Evolutionary conservation across 345 rosid genomes (phyloP).

Genomic region (Barbarea vulgaris): DNA sequence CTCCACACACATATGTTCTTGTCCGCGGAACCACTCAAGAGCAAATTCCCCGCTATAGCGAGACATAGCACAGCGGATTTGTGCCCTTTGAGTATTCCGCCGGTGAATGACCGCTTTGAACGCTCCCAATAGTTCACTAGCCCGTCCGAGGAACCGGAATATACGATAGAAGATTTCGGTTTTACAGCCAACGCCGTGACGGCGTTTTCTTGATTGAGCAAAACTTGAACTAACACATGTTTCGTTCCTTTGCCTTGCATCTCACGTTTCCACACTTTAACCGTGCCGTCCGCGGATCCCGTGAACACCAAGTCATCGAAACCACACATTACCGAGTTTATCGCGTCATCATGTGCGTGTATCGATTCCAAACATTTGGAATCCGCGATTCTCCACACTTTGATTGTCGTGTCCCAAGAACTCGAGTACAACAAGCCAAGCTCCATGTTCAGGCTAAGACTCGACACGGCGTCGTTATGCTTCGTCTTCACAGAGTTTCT

Average conservation of each 20-base stretch:
- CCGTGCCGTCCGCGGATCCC: constrained; percentile 76
- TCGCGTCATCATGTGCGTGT: constrained; percentile 68
- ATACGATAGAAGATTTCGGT: constrained; percentile 48
- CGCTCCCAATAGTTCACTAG: constrained; percentile 68
- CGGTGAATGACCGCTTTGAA: constrained; percentile 49
- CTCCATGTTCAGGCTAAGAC: constrained; percentile 58
- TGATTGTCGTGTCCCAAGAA: constrained; percentile 69
- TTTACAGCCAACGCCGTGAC: constrained; percentile 71
- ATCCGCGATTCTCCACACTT: constrained; percentile 62
- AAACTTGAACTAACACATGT: constrained; percentile 60
- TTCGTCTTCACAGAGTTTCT: constrained; percentile 52
- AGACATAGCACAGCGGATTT: constrained; percentile 67
- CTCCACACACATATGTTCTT: constrained; percentile 82
- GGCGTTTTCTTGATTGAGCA: constrained; percentile 71
- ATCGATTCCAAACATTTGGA: constrained; percentile 64
- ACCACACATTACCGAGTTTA: constrained; percentile 55
- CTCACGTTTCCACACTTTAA: constrained; percentile 67
- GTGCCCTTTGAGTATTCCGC: constrained; percentile 68
- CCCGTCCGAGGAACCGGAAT: constrained; percentile 77
- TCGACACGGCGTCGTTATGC: constrained; percentile 66
- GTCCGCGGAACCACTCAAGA: constrained; percentile 88
- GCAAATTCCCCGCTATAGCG: constrained; percentile 57
- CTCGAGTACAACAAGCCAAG: constrained; percentile 59
- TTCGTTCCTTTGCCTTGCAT: constrained; percentile 55
- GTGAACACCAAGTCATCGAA: constrained; percentile 60